Evolutionary conservation across 2,329 filamentous ascomycete genomes (phyloP).

Genomic region (Xylaria sp.): DNA sequence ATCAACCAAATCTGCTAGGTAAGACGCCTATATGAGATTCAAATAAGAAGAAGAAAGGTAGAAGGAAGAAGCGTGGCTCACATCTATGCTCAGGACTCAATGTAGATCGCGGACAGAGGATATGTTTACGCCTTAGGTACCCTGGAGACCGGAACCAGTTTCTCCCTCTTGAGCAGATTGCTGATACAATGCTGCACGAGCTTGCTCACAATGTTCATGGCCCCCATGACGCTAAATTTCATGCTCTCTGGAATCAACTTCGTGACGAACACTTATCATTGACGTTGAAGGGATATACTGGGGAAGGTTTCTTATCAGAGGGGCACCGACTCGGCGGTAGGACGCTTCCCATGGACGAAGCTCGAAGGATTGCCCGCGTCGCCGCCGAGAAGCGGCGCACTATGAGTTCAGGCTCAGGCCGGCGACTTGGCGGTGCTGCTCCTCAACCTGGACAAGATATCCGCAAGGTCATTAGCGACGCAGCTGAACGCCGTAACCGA

Average conservation of each 20-base stretch:
- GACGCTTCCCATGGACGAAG: conserved; percentile 75
- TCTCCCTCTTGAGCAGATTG: conserved; percentile 79
- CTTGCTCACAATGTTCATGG: conserved; percentile 88
- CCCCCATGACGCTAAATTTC: conserved; percentile 84
- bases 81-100: conserved; percentile 71
- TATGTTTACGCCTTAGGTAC: conserved; percentile 84
- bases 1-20: conserved; percentile 78
- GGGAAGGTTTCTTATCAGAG: conserved; percentile 84
- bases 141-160: conserved; percentile 80
- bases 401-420: conserved; percentile 71
- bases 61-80: conserved; percentile 5
- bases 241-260: conserved; percentile 88
- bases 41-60: neutral
- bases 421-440: conserved; percentile 74
- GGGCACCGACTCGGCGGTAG: conserved; percentile 79
- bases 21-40: conserved; percentile 34
- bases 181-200: conserved; percentile 95
- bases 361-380: conserved; percentile 76
- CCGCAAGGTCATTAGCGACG: conserved; percentile 76
- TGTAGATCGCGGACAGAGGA: conserved; percentile 78
- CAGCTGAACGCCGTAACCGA: conserved; percentile 74
- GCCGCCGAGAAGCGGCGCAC: conserved; percentile 77
- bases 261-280: conserved; percentile 86
- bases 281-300: conserved; percentile 84
- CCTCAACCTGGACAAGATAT: conserved; percentile 71